A percentile compares a stretch with the other conserved stretches of the same genome.
phyloP scores from a whole-genome alignment of 108 stramenopile genomes.

The Fragilariopsis cylindrus region DNA sequence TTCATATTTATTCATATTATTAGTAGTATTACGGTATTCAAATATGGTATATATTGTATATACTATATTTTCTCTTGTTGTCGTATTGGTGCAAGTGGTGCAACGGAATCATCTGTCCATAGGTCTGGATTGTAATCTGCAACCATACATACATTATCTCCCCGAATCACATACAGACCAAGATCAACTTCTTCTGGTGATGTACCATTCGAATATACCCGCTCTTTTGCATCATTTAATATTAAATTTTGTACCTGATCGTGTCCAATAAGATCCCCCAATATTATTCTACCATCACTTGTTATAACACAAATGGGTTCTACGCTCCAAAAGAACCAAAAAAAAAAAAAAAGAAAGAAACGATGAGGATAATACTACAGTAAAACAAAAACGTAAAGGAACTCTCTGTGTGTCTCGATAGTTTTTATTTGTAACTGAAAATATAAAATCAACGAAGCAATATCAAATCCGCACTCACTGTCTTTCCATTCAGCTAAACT shows the following conservation, averaged over 20 bases:
- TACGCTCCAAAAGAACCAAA: constrained; percentile 13
- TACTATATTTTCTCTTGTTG: constrained; percentile 35
- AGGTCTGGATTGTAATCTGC: constrained; percentile 40
- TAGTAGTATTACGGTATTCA: no score
- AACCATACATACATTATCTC: constrained; percentile 80
- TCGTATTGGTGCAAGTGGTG: constrained; percentile 43
- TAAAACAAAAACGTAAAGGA: no score
- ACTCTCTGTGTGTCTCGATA: neutral
- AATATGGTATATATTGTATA: no score
- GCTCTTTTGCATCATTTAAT: constrained; percentile 64
- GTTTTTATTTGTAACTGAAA: no score
- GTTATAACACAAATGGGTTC: constrained; percentile 75
- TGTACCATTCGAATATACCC: constrained; percentile 62
- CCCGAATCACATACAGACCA: constrained; percentile 79
- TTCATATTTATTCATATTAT: no score
- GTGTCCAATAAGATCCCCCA: constrained; percentile 68
- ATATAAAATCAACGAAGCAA: neutral
- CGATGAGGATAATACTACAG: no score
- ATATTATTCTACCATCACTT: constrained; percentile 79
- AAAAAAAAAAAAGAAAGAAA: neutral
- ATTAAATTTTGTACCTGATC: constrained; percentile 89
- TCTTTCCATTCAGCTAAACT: constrained; percentile 71
- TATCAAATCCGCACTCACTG: constrained; percentile 34
- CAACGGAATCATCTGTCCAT: constrained; percentile 24
- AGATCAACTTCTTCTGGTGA: constrained; percentile 70